Conservation (phyloP, 2,329 filamentous ascomycete genomes). For the Orbilia oligospora region DNA sequence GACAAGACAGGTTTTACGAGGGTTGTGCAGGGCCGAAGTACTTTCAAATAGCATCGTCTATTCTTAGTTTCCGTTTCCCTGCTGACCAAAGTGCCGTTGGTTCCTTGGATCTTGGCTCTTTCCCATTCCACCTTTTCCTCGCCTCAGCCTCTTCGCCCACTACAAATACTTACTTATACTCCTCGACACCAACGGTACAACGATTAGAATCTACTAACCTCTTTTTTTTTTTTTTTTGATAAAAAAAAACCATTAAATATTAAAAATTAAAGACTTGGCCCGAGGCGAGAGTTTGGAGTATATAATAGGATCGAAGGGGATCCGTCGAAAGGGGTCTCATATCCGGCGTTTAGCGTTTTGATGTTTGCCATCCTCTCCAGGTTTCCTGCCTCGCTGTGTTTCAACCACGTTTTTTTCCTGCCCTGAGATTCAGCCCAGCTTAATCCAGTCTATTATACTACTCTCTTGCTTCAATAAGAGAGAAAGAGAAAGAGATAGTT, state of each 20-base stretch:
- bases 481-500: neutral
- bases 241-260: no score
- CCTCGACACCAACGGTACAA: neutral
- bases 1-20: no score
- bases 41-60: conserved; percentile 19
- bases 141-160: conserved; percentile 45
- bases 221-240: neutral
- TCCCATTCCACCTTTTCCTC: neutral
- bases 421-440: conserved; percentile 12
- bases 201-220: no score
- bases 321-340: conserved; percentile 42
- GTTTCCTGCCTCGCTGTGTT: conserved; percentile 24
- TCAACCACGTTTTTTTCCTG: conserved; percentile 40
- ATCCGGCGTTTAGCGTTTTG: conserved; percentile 43
- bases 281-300: conserved; percentile 17
- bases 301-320: conserved; percentile 21
- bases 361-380: conserved; percentile 23
- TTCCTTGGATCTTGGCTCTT: conserved; percentile 33
- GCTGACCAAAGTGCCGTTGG: conserved; percentile 31
- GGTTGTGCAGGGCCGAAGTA: conserved; percentile 5
- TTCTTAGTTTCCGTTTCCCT: conserved; percentile 27
- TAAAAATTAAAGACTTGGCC: no score
- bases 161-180: conserved; percentile 38
- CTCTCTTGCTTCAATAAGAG: neutral
- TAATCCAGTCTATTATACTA: neutral